A percentile compares a stretch with the other conserved stretches of the same genome.
phyloP scores from a whole-genome alignment of 495 filamentous ascomycete species.

The Daldinia vernicosa region DNA sequence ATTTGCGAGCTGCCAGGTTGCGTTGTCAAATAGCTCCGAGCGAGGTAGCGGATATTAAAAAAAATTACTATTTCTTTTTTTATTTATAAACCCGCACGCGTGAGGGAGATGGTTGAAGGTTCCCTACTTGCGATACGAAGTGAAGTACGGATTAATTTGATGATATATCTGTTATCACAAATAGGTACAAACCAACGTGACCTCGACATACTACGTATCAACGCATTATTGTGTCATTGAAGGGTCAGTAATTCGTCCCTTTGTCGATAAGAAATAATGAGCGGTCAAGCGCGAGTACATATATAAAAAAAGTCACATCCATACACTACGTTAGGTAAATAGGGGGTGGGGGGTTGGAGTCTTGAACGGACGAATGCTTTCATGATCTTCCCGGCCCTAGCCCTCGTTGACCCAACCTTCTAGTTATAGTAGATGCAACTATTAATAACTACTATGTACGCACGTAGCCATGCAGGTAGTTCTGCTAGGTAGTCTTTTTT shows the following conservation, averaged over 20 bases:
- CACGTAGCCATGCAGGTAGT: constrained; percentile 3
- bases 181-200: constrained; percentile 3
- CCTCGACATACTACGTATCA: constrained; percentile 19
- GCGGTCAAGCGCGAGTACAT: constrained; percentile 37
- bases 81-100: neutral
- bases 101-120: neutral
- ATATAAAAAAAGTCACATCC: constrained; percentile 1
- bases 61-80: neutral
- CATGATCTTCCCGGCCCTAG: constrained; percentile 37
- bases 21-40: constrained; percentile 10
- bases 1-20: constrained; percentile 24
- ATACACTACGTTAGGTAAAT: constrained; percentile 21
- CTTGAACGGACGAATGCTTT: constrained; percentile 34
- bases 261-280: constrained; percentile 31
- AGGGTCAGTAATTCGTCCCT: constrained; percentile 15
- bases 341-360: constrained; percentile 34
- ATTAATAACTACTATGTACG: constrained; percentile 9
- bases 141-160: neutral
- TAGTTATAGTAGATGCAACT: constrained; percentile 16
- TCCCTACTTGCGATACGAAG: neutral
- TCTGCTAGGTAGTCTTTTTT: constrained; percentile 5
- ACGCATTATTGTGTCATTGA: constrained; percentile 40
- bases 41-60: constrained; percentile 5
- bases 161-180: neutral
- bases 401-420: constrained; percentile 12